Base-by-base conservation (phyloP, 495 filamentous ascomycete genomes). In the Podospora anserina region DNA sequence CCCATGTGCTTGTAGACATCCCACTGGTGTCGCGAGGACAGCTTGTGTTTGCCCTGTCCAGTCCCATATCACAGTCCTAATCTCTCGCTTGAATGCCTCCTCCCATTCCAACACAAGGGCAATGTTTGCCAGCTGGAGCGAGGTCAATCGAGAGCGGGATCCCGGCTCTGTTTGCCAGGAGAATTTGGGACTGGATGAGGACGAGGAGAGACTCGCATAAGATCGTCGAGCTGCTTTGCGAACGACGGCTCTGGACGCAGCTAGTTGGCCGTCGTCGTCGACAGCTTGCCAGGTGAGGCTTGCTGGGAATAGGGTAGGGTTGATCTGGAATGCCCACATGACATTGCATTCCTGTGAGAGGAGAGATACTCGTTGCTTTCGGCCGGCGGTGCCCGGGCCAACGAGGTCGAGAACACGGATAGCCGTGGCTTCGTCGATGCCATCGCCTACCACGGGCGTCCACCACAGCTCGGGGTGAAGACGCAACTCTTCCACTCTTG, bases 31-130 rank as follows among this genome's bases (percentile, higher is more conserved):
- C 5, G 27, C 53, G n/a, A 66, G 53, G 27, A 60, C 34, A 13
- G 44, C 64, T 15, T 55, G 53, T 3, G 63, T 23, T 49, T 64
- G 44, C 19, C 30, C 30, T 5, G 65, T 68, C 66, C 66, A 68
- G 30, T 69, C 67, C 67, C 67, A 69, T 4, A 69, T 44, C 15
- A 69, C 63, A 11, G 56, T 61, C 26, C 44, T 65, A 5, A 69
- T 65, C 54, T 65, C 67, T 5, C 56, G 23, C 28, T 65, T 62
- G 27, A 69, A 69, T 13, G 65, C 55, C 18, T 61, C 67, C 26
- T 69, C 56, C 62, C 63, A 65, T 18, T 58, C 56, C 19, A 69
- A 44, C 3, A 69, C 32, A 4, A 69, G 30, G 0, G 67, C 67
- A 34, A 58, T 56, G 55, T 69, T 69, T 19, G 67, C 67, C 44